phyloP scores from a whole-genome alignment of 1,284 basidiomycete genomes.

The Apiotrichum veenhuisii region DNA sequence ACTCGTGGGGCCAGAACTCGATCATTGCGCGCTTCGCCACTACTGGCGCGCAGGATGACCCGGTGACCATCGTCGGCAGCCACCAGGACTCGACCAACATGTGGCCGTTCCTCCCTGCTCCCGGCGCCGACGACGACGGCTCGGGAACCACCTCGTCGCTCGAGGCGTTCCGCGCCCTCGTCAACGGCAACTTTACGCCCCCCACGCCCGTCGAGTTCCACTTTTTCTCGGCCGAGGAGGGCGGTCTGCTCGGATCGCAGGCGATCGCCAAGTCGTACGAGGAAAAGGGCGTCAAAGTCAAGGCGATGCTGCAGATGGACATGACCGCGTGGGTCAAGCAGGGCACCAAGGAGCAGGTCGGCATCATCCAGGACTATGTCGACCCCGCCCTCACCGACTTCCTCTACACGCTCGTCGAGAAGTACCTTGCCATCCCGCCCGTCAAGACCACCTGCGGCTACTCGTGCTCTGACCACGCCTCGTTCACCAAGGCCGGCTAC shows the following conservation, averaged over 20 bases:
- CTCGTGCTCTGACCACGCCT: conserved; percentile 80
- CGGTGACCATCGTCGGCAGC: conserved; percentile 64
- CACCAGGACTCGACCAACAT: conserved; percentile 90
- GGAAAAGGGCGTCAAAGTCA: conserved; percentile 60
- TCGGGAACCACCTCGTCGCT: conserved; percentile 89
- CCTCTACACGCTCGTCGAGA: conserved; percentile 65
- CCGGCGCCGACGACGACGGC: conserved; percentile 74
- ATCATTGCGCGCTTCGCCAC: conserved; percentile 63
- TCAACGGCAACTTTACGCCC: conserved; percentile 74
- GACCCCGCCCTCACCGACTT: conserved; percentile 66
- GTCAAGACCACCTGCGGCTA: conserved; percentile 73
- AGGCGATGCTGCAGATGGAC: conserved; percentile 84
- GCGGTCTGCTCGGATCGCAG: conserved; percentile 90
- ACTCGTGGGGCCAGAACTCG: conserved; percentile 88
- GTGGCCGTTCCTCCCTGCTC: conserved; percentile 83
- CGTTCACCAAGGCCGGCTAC: conserved; percentile 81
- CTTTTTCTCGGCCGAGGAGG: conserved; percentile 93
- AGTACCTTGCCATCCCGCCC: conserved; percentile 57
- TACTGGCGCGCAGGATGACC: conserved; percentile 32
- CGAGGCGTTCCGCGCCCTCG: conserved; percentile 78
- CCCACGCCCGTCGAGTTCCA: conserved; percentile 79
- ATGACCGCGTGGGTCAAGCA: conserved; percentile 91
- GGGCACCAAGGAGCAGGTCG: conserved; percentile 81
- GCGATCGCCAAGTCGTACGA: conserved; percentile 81
- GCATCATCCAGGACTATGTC: conserved; percentile 84